Evolutionary conservation across 2,329 filamentous ascomycete species (phyloP).

Genomic region (Fusarium sp.): DNA sequence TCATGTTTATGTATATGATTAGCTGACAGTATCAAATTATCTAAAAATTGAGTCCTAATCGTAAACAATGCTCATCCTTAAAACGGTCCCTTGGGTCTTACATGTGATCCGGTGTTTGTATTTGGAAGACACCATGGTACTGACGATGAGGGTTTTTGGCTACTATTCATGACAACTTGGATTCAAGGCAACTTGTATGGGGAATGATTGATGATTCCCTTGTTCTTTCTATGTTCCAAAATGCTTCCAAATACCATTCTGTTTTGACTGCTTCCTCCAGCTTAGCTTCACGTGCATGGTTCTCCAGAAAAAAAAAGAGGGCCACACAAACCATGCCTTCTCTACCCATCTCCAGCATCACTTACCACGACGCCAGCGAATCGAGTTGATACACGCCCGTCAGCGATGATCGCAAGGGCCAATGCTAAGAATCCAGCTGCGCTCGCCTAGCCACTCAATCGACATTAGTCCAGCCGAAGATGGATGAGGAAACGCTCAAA

Average conservation of each 20-base stretch:
- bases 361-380: neutral
- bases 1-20: neutral
- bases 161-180: neutral
- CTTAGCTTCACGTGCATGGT: conserved; percentile 26
- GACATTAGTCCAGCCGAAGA: conserved; percentile 4
- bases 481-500: conserved; percentile 35
- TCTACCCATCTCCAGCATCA: neutral
- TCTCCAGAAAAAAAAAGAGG: conserved; percentile 29
- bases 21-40: neutral
- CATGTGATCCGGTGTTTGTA: neutral
- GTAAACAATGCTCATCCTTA: neutral
- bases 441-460: conserved; percentile 15
- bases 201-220: neutral
- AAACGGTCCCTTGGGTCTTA: neutral
- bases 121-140: neutral
- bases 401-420: neutral
- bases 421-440: conserved; percentile 12
- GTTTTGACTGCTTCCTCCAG: neutral
- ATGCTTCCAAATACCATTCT: neutral
- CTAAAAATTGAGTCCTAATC: neutral
- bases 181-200: neutral
- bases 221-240: neutral
- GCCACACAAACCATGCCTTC: neutral
- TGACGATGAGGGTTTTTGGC: neutral
- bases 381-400: conserved; percentile 1